phyloP scores from a whole-genome alignment of 257 asterid species.

The Solanum medicagineum region DNA sequence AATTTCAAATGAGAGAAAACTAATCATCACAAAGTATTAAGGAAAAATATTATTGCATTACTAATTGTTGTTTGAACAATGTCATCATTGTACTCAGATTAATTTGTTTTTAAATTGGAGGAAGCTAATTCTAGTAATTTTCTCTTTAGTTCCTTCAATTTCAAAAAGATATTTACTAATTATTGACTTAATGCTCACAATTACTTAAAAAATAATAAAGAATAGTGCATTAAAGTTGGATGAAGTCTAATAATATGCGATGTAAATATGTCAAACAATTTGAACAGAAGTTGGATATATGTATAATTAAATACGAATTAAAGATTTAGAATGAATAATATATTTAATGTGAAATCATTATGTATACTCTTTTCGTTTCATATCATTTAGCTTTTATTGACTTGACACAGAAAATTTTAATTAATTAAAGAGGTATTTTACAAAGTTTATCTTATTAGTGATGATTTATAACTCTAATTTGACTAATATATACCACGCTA shows the following conservation, averaged over 20 bases:
- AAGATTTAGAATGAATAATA: background rate
- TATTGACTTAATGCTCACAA: background rate
- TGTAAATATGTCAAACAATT: background rate
- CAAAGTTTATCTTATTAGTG: too few species aligned
- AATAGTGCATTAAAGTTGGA: background rate
- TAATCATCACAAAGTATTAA: background rate
- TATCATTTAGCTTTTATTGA: too few species aligned
- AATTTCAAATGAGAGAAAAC: background rate
- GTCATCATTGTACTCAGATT: background rate
- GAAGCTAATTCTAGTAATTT: background rate
- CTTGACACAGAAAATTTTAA: too few species aligned
- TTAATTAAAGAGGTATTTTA: too few species aligned
- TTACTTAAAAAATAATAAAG: background rate
- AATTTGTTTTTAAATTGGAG: background rate
- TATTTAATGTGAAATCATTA: background rate
- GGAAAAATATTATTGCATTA: background rate
- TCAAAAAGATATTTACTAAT: background rate
- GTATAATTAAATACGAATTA: background rate
- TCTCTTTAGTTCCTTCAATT: background rate
- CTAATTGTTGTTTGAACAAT: background rate
- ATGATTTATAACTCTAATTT: too few species aligned
- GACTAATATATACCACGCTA: too few species aligned
- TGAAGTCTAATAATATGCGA: background rate
- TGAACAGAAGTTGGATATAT: background rate
- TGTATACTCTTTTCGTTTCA: too few species aligned